Base-by-base conservation (phyloP, 148 eudicot genomes). In the Chenopodium formosanum region DNA sequence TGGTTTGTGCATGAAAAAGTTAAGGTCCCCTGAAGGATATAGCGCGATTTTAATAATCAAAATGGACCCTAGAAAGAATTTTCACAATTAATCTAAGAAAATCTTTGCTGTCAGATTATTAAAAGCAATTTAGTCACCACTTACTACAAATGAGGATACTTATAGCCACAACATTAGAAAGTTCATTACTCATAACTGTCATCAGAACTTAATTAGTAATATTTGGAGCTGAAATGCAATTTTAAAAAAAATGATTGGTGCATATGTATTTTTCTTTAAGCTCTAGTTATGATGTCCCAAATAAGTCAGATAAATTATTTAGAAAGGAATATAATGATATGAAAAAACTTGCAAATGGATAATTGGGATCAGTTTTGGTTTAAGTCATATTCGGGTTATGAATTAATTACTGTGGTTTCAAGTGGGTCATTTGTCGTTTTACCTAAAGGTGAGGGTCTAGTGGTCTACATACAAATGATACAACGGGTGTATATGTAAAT, bases 101-200 rank as follows among this genome's bases (percentile, higher is more conserved):
- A 70, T 32, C 58, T 76, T 76, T 76, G 83, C 80, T 84, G 86
- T 84, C 80, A 70, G 71, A 48, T 9, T 56, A 19, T n/a, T 22
- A 75, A 80, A 76, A 76, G 80, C 73, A 60, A 69, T 75, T 67
- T 75, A 74, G 67, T 67, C 46, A 74, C 48, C 69, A 73, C 37
- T 78, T 50, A 2, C 77, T 56, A 62, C 64, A 12, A 40, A 58
- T 48, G 4, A 52, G 56, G 17, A 83, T 32, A 69, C 44, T 32
- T 17, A 32, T 10, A 56, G 17, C 16, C 62, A 17, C 20, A 17
- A 56, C 22, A 56, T 56, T 56, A 56, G 1, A 12, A 56, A 56
- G 62, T 14, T 14, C 17, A 19, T 2, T 56, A 14, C 62, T 14
- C 17, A 56, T 40, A 40, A 40, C 44, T 40, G 44, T 40, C 44